phyloP scores from a whole-genome alignment of 208 protist genomes.

The Naegleria fowleri region DNA sequence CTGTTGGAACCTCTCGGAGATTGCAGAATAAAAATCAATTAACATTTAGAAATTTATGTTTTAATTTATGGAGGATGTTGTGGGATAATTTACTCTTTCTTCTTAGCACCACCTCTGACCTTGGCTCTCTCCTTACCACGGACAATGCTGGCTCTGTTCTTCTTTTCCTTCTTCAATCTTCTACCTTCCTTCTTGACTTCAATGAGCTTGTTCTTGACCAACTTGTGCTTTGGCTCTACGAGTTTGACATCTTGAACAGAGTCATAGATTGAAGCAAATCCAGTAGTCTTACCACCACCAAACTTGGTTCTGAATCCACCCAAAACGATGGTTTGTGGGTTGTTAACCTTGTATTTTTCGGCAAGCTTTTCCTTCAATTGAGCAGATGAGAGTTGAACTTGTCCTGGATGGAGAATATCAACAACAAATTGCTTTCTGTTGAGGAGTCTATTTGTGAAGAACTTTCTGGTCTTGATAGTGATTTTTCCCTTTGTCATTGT shows the following conservation, averaged over 20 bases:
- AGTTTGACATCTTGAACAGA: constrained; percentile 77
- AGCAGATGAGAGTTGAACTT: constrained; percentile 75
- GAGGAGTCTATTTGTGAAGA: constrained; percentile 98
- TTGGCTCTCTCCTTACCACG: constrained; percentile 92
- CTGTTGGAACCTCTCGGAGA: no score
- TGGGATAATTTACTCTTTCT: constrained; percentile 53
- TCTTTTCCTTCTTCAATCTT: constrained; percentile 97
- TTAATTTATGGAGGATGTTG: no score
- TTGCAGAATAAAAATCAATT: no score
- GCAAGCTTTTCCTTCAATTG: constrained; percentile 88
- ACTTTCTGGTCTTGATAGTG: constrained; percentile 89
- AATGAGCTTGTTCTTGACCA: constrained; percentile 83
- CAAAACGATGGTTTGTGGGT: constrained; percentile 86
- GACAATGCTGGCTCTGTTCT: constrained; percentile 97
- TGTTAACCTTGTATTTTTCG: constrained; percentile 93
- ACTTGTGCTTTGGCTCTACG: constrained; percentile 95
- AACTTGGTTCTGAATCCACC: constrained; percentile 98
- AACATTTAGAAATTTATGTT: no score
- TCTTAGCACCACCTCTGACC: constrained; percentile 64
- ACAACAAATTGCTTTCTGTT: constrained; percentile 97
- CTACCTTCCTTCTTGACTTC: constrained; percentile 69
- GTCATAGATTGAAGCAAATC: constrained; percentile 99
- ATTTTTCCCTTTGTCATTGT: constrained; percentile 47
- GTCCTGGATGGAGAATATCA: constrained; percentile 69
- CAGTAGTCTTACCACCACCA: constrained; percentile 95